Conservation (phyloP, 768 basidiomycete genomes). For the Cystobasidium ongulense region DNA sequence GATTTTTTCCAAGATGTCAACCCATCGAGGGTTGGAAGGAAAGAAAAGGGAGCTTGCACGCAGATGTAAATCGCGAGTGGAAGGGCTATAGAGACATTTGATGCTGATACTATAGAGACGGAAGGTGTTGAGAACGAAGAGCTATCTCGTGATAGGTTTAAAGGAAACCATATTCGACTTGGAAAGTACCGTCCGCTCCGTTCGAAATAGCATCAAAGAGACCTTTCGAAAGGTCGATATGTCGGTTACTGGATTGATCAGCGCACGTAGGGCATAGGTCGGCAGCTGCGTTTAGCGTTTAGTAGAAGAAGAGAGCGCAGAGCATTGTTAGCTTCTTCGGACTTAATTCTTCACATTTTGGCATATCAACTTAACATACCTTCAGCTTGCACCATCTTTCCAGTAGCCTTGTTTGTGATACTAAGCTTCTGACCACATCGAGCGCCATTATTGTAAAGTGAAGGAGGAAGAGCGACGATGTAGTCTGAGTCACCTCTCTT, state of each 20-base stretch:
- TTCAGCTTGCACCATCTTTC: background rate
- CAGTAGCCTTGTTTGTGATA: background rate
- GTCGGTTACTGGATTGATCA: background rate
- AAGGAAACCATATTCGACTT: background rate
- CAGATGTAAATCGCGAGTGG: too few relatives aligned
- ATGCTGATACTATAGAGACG: too few relatives aligned
- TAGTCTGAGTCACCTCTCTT: background rate
- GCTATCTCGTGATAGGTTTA: background rate
- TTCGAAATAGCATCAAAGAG: background rate
- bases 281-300: background rate
- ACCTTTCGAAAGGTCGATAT: background rate
- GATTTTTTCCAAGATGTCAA: too few relatives aligned
- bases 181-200: conserved; percentile 2
- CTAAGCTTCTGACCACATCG: background rate
- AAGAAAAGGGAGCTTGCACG: too few relatives aligned
- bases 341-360: too few relatives aligned
- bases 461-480: background rate
- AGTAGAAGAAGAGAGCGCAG: too few relatives aligned
- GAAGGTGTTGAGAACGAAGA: too few relatives aligned
- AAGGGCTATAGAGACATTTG: too few relatives aligned
- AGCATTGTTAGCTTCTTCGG: too few relatives aligned
- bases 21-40: too few relatives aligned
- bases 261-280: background rate
- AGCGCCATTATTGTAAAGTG: background rate
- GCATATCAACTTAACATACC: background rate